These are phyloP conservation scores for Rubia yunnanensis DNA, from an alignment of 257 asterid species.

Conservation along the genomic window DNA sequence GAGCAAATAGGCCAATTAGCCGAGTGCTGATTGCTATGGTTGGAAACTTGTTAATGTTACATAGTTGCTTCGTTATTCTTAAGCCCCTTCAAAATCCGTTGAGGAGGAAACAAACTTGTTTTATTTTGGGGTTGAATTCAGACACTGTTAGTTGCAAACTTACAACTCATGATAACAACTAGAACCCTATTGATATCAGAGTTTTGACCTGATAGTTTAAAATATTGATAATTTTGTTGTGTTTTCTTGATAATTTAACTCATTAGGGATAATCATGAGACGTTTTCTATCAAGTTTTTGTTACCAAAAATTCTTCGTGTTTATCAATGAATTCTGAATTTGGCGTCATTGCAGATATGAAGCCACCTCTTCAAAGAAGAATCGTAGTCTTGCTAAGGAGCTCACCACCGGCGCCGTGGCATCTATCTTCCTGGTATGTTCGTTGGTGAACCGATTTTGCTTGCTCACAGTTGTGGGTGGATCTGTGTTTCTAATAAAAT, in stretches of 20 bases:
- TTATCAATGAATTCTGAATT: neutral
- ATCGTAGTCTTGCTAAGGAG: conserved; percentile 79
- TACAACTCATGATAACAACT: neutral
- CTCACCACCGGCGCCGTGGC: conserved; percentile 76
- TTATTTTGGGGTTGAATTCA: neutral
- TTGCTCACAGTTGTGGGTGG: neutral
- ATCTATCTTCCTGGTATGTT: conserved; percentile 75
- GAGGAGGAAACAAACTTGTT: neutral
- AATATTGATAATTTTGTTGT: neutral
- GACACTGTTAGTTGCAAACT: too few relatives aligned
- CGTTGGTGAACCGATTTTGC: neutral
- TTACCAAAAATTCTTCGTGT: neutral
- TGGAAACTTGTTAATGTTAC: neutral
- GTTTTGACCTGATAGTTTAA: neutral
- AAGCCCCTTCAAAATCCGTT: neutral
- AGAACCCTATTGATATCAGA: neutral
- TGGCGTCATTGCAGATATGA: conserved; percentile 55
- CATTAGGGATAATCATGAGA: neutral
- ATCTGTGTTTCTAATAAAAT: conserved; percentile 1
- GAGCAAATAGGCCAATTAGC: neutral
- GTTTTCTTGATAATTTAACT: neutral
- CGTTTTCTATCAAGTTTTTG: neutral
- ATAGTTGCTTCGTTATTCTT: neutral
- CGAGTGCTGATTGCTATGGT: neutral
- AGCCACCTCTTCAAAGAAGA: conserved; percentile 85